These are phyloP conservation scores for Plectosphaerella sp. DNA, from an alignment of 2,329 filamentous ascomycete genomes.

Conservation along the genomic window DNA sequence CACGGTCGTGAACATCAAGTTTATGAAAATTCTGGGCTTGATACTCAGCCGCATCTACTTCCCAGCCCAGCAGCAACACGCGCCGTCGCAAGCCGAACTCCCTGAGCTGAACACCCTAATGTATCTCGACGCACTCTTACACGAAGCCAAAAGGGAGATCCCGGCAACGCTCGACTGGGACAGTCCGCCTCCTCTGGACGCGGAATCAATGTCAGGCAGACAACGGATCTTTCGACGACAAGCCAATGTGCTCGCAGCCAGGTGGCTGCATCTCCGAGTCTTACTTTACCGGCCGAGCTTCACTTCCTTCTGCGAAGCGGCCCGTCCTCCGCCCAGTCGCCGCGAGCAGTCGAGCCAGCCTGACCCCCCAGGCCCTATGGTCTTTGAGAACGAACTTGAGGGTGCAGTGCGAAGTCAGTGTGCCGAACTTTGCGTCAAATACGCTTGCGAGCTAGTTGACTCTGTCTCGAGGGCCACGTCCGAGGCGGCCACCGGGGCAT, in stretches of 20 bases:
- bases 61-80: constrained; percentile 1
- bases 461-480: constrained; percentile 21
- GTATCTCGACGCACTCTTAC: constrained; percentile 1
- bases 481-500: constrained; percentile 20
- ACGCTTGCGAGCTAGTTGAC: constrained; percentile 22
- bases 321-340: constrained; percentile 4
- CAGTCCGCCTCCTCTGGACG: background rate
- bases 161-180: constrained; percentile 3
- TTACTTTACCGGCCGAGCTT: constrained; percentile 28
- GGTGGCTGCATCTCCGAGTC: constrained; percentile 22
- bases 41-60: constrained; percentile 28
- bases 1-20: constrained; percentile 11
- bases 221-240: constrained; percentile 5
- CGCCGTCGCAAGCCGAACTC: background rate
- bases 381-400: constrained; percentile 13
- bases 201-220: background rate
- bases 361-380: constrained; percentile 1
- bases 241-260: background rate
- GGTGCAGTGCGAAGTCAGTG: constrained; percentile 19
- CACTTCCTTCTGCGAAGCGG: constrained; percentile 23
- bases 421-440: constrained; percentile 21
- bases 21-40: constrained; percentile 14
- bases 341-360: background rate
- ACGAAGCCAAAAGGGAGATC: constrained; percentile 5
- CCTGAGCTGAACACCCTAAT: constrained; percentile 6